Evolutionary conservation across 2,329 filamentous ascomycete species (phyloP), one percentile per base, ranked within the genome.

Genomic region (Apiospora phragmitis): DNA sequence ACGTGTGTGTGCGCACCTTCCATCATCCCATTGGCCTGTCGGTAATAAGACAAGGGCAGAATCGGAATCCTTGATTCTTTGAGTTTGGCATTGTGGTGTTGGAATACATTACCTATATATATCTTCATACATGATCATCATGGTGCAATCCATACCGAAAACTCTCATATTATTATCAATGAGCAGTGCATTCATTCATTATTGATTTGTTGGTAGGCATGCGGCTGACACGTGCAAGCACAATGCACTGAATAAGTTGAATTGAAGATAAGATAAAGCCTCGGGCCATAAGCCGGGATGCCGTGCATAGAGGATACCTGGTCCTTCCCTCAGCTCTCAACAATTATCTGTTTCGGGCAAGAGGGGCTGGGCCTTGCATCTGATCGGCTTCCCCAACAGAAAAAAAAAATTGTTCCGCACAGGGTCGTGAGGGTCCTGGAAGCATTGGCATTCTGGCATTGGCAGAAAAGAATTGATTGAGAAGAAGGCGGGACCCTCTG

Each of bases 371-470:
- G 14, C 55, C 55, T 62, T 38, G 55, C 55, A 62, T 62, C 55
- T 62, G 55, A 62, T 62, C 55, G 55, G 32, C 55, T 62, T 62
- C 55, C 55, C 55, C 55, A 62, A 62, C 55, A 62, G 55, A 62
- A 62, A 62, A 59, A 55, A 59, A 32, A 32, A 32, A 18, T n/a
- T 38, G 55, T 62, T 62, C 55, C 55, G 29, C 55, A 38, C 51
- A 38, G 55, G 55, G 51, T 16, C 51, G 29, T 21, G 47, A 11
- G n/a, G n/a, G n/a, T n/a, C n/a, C n/a, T 55, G 26, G 49, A 21
- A 32, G 4, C 51, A 55, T 32, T 55, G 51, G 51, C 18, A 45
- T 12, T 12, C 47, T 26, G 49, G 29, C 51, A 35, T 35, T 35
- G 51, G 29, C 51, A 38, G 32, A 62, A 32, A 35, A 59, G 29